Evolutionary conservation across 2,329 filamentous ascomycete genomes (phyloP), one percentile per base, ranked within the genome.

Genomic region (Xylaria sp.): DNA sequence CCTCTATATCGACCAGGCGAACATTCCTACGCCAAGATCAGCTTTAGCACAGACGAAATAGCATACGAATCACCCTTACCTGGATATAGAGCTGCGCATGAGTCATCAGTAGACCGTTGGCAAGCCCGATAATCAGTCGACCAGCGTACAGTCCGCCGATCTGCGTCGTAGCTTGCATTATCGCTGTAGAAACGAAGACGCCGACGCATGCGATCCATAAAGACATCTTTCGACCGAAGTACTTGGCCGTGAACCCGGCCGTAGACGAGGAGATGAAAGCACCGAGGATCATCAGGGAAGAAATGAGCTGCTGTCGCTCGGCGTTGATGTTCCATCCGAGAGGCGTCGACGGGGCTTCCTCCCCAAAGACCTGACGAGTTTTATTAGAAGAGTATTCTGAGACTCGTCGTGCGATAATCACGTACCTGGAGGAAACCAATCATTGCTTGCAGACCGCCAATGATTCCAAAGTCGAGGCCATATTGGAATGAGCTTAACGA

Each of bases 81-180:
- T 69, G 67, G 17, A 71, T 70, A 50, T 66, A 69, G n/a, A 71
- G 62, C 42, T 70, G 63, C 17, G 67, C 67, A 63, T 75, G 77
- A 63, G 71, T 84, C 82, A 61, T 84, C 69, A 72, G 12, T 12
- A 74, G 57, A 3, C 73, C 73, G 54, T 74, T 74, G 4, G 80
- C 78, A 8, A 84, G 62, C 1, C 82, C 82, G 56, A 83, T 80
- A 23, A 84, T 71, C 11, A 83, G 65, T 67, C 82, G 78, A 14
- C 80, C 82, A 21, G 78, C 79, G 58, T 84, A 84, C 4, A 84
- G 73, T 9, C 76, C 80, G 15, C 76, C 79, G 52, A 84, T 82
- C 31, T 72, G 70, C 4, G 76, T 78, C 0, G 80, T 82, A 12
- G 77, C 75, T 78, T 84, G 83, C 82, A 84, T 84, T 61, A 83